Conservation (phyloP, 495 filamentous ascomycete species). For the Apiosordaria backusii region DNA sequence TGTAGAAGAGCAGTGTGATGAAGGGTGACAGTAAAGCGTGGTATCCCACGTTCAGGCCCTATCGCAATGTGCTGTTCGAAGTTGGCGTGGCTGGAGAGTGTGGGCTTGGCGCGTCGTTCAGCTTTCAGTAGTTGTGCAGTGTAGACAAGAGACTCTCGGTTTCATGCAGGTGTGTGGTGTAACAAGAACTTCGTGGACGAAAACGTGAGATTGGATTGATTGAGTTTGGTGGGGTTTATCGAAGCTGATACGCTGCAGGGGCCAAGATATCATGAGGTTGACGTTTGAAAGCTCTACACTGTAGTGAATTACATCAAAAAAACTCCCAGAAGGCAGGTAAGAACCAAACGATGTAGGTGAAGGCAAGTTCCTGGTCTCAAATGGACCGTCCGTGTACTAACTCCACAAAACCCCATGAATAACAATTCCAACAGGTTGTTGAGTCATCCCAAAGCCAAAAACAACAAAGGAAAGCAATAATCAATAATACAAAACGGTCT, state of each 20-base stretch:
- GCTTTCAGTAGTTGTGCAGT: not conserved
- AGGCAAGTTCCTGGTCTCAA: not conserved
- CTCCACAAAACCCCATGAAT: not conserved
- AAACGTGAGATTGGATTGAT: not conserved
- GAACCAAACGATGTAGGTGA: not conserved
- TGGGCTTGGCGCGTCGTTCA: not conserved
- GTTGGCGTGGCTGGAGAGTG: no score
- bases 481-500: not conserved
- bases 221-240: not conserved
- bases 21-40: not conserved
- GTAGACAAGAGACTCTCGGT: no score
- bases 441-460: not conserved
- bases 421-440: not conserved
- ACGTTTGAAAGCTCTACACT: not conserved
- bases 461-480: not conserved
- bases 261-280: not conserved
- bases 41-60: no score
- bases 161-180: no score
- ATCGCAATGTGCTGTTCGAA: no score
- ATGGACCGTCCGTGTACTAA: not conserved
- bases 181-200: not conserved
- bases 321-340: not conserved
- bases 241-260: not conserved
- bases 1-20: not conserved
- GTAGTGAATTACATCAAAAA: not conserved